These are phyloP conservation scores for Nemania serpens DNA, from an alignment of 2,329 filamentous ascomycete genomes.

Conservation along the genomic window DNA sequence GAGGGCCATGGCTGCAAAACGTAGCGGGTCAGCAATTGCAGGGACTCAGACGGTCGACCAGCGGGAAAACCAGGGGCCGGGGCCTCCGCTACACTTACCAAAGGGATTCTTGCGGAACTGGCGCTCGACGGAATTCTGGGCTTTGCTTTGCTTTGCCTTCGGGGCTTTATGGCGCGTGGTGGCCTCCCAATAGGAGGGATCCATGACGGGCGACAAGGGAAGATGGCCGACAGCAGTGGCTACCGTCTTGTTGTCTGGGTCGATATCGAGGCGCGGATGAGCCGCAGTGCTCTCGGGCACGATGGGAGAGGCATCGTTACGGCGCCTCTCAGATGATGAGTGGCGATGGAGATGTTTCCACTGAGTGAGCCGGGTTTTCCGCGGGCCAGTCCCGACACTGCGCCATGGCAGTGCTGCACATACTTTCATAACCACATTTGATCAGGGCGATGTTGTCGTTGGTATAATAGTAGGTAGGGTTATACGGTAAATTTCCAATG, in stretches of 20 bases:
- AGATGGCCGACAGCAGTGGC: conserved; percentile 51
- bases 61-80: background rate
- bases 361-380: background rate
- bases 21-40: conserved; percentile 5
- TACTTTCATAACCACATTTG: conserved; percentile 42
- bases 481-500: no score
- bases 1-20: conserved; percentile 61
- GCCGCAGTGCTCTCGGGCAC: conserved; percentile 28
- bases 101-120: conserved; percentile 67
- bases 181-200: conserved; percentile 54
- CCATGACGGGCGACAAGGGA: conserved; percentile 60
- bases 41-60: background rate
- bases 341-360: conserved; percentile 19
- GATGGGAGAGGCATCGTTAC: conserved; percentile 27
- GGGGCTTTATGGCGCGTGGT: conserved; percentile 49
- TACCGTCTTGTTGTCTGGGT: conserved; percentile 50
- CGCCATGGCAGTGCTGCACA: conserved; percentile 36
- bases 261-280: conserved; percentile 43
- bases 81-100: conserved; percentile 50
- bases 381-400: conserved; percentile 30
- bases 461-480: background rate
- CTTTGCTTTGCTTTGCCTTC: conserved; percentile 43
- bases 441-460: background rate
- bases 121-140: conserved; percentile 56
- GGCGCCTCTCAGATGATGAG: conserved; percentile 25